phyloP scores from a whole-genome alignment of 2,329 filamentous ascomycete species.

The Hypoxylon rubiginosum region DNA sequence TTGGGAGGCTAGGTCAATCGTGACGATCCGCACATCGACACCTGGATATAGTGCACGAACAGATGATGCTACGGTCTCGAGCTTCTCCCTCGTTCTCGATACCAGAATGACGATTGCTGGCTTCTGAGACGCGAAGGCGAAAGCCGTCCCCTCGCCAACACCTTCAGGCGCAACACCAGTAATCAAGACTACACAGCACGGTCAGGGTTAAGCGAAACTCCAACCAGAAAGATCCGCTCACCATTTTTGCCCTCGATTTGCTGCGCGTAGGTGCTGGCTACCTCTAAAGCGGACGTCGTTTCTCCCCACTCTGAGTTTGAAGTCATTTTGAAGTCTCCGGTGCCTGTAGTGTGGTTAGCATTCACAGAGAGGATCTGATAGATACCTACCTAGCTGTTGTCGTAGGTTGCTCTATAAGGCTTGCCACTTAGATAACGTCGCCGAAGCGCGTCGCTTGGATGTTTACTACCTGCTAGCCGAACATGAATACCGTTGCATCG shows the following conservation, averaged over 20 bases:
- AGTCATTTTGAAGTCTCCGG: conserved; percentile 44
- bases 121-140: conserved; percentile 60
- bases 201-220: conserved; percentile 16
- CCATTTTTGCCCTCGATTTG: conserved; percentile 47
- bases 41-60: conserved; percentile 54
- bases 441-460: background rate
- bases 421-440: background rate
- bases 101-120: conserved; percentile 59
- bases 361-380: background rate
- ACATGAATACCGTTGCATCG: conserved; percentile 14
- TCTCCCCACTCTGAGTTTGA: conserved; percentile 50
- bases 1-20: conserved; percentile 57
- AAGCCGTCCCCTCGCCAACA: conserved; percentile 58
- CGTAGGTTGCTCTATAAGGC: conserved; percentile 6
- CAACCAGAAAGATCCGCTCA: conserved; percentile 29
- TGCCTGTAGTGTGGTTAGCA: background rate
- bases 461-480: conserved; percentile 23
- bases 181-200: conserved; percentile 52
- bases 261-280: conserved; percentile 49
- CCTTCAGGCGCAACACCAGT: conserved; percentile 60
- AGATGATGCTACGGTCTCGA: conserved; percentile 56
- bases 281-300: conserved; percentile 54
- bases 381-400: background rate
- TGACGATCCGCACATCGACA: conserved; percentile 54
- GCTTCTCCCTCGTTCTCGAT: conserved; percentile 59